Base-by-base conservation (phyloP, 1,284 basidiomycete species). In the Ceratorhiza oryzae-sativae region DNA sequence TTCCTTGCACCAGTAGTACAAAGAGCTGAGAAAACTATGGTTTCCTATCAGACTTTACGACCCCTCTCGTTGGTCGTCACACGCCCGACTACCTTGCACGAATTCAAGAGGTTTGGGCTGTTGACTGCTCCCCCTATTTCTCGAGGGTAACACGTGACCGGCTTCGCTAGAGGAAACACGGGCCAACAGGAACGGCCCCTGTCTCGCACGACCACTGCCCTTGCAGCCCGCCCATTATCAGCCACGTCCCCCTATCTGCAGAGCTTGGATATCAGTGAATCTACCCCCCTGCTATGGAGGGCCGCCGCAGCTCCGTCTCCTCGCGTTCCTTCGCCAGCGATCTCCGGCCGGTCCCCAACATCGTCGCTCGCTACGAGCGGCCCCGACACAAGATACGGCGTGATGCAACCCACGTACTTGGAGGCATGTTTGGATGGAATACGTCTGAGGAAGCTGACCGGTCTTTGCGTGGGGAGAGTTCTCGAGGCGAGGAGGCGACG, bases 381-480 rank as follows among this genome's bases (percentile, higher is more conserved):
- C 62, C 62, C 3, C 9, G 62, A 23, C 49, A 67, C 36, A 67
- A 67, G 62, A 42, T 67, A 27, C 62, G 62, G 9, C 62, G 62
- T 23, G 62, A 67, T 53, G 62, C 62, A 12, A 67, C 62, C 15
- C 62, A 67, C 48, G 49, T 67, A 15, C 39, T 53, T 5, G 62
- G 62, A 25, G 62, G 62, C 8, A 67, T 67, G 62, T 67, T 53
- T 41, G 62, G 62, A 1, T 67, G 62, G 62, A 67, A 67, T 27
- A 41, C 46, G 6, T 34, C 48, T 0, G 62, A 67, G 15, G 62
- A 67, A 23, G 23, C 49, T 6, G 49, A 36, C 20, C 62, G 62
- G 10, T 45, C 62, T 3, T 30, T 67, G 30, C 48, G 62, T 32
- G 34, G 10, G 4, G 62, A 67, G n/a, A 48, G 36, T 42, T 20